phyloP scores from a whole-genome alignment of 352 stramenopile species.

The Blastocystis sp. region DNA sequence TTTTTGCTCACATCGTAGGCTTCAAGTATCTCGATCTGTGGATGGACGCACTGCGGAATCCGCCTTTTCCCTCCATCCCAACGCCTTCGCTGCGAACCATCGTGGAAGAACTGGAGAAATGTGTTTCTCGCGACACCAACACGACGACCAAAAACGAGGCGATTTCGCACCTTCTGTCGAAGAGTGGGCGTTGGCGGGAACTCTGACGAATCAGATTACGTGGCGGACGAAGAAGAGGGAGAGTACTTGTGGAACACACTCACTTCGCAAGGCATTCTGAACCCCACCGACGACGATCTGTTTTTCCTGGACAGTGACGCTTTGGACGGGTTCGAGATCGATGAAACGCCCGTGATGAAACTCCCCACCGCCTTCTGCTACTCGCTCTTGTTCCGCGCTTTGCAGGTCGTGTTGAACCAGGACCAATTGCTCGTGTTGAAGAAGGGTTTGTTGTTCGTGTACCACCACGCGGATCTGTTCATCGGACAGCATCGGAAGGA shows the following conservation, averaged over 20 bases:
- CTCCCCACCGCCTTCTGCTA: constrained; percentile 1
- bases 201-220: not conserved
- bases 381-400: not conserved
- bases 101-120: too few relatives aligned
- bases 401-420: constrained; percentile 2
- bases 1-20: not conserved
- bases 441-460: constrained; percentile 31
- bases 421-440: constrained; percentile 48
- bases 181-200: not conserved
- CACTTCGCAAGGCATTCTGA: not conserved
- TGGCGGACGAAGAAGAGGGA: not conserved
- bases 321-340: not conserved
- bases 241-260: not conserved
- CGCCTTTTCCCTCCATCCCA: not conserved
- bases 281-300: not conserved
- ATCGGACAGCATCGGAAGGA: not conserved
- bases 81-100: not conserved
- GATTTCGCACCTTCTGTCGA: not conserved
- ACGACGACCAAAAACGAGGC: not conserved
- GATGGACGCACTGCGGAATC: not conserved
- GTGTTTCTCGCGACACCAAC: too few relatives aligned
- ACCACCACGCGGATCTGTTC: constrained; percentile 50
- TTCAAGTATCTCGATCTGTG: constrained; percentile 44
- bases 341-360: constrained; percentile 2
- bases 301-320: not conserved